These are phyloP conservation scores for Sphaerulina musiva DNA, from an alignment of 2,329 filamentous ascomycete genomes.

Conservation along the genomic window DNA sequence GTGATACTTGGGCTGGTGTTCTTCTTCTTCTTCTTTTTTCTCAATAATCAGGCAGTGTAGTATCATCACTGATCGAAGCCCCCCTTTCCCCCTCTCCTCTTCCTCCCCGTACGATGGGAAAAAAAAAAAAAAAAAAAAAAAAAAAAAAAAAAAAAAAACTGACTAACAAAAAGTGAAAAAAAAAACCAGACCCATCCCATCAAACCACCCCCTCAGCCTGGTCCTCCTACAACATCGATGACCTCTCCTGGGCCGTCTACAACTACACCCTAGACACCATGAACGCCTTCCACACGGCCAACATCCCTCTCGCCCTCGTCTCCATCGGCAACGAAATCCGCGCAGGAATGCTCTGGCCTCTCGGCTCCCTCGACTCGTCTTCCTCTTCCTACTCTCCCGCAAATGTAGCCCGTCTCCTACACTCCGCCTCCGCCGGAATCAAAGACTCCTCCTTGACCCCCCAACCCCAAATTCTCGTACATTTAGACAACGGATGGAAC, in stretches of 20 bases:
- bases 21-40: background rate
- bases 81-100: too few species aligned
- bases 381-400: slow-evolving; percentile 15
- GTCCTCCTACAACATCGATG: slow-evolving; percentile 30
- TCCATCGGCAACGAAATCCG: slow-evolving; percentile 37
- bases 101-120: too few species aligned
- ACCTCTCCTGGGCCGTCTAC: slow-evolving; percentile 29
- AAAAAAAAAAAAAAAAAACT: too few species aligned
- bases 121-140: too few species aligned
- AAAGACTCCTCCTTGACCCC: slow-evolving; percentile 23
- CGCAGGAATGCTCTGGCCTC: slow-evolving; percentile 34
- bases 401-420: slow-evolving; percentile 32
- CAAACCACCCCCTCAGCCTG: slow-evolving; percentile 31
- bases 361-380: slow-evolving; percentile 23
- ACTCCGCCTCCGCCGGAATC: slow-evolving; percentile 28
- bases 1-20: slow-evolving; percentile 30
- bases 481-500: slow-evolving; percentile 33
- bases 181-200: slow-evolving; percentile 27
- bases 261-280: slow-evolving; percentile 33
- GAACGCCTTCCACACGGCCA: slow-evolving; percentile 36
- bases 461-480: slow-evolving; percentile 30
- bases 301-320: slow-evolving; percentile 37
- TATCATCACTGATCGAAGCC: too few species aligned
- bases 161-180: background rate
- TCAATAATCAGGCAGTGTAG: too few species aligned